Base-by-base conservation (phyloP, 169 alveolate genomes). In the Amoebophrya sp. region DNA sequence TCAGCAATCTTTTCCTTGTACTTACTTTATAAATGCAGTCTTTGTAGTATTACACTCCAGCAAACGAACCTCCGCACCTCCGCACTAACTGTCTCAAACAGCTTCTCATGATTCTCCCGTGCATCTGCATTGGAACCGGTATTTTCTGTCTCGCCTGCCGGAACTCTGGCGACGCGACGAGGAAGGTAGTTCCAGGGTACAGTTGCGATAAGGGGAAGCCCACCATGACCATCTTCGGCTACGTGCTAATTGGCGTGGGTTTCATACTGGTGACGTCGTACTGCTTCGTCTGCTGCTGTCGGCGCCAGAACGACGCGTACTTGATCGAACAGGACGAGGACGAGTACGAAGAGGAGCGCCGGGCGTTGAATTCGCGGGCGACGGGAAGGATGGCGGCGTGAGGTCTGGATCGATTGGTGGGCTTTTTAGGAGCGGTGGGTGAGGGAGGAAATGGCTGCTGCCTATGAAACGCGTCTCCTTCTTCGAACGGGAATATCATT, bases 281-380 rank as follows among this genome's bases (percentile, higher is more conserved):
- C 78, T 58, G 78, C 78, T 58, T 58, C 78, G 78, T 58, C 34
- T 58, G 78, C 23, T 58, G 78, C 78, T 58, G 78, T 29, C 78
- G 78, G 7, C 26, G 78, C 10, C 26, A 16, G 34, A 13, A 58
- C 39, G 78, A 58, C 34, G 4, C 26, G 29, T 58, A 58, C 78
- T 29, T 58, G 2, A 16, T 58, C 29, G 78, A 58, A 29, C 78
- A 58, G 34, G 78, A 58, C 78, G 78, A 58, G 78, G 78, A 58
- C 78, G 78, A 58, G 23, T 58, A 58, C 78, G 78, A 58, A 29
- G 38, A 58, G 78, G 78, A 42, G 48, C 4, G 13, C 4, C 48
- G 48, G 13, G 48, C 13, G 20, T 42, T 42, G 48, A n/a, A n/a
- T n/a, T n/a, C n/a, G n/a, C n/a, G n/a, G n/a, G n/a, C n/a, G n/a